Conservation (phyloP, 371 early-diverging fungal species). For the Mortierella sp. region DNA sequence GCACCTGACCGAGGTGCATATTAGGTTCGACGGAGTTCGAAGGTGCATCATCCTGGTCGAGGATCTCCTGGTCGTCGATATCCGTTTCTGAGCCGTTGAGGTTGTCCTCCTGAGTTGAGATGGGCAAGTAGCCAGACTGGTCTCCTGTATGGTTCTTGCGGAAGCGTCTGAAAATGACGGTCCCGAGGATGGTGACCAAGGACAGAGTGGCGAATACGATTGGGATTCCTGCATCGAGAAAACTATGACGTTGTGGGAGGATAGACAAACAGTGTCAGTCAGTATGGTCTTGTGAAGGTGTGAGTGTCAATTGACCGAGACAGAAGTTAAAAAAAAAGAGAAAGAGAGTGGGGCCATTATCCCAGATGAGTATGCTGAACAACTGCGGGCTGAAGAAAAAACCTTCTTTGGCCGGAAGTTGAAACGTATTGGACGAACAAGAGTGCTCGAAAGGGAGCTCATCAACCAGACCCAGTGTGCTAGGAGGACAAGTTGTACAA, state of each 20-base stretch:
- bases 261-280: background rate
- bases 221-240: conserved; percentile 49
- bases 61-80: conserved; percentile 39
- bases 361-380: background rate
- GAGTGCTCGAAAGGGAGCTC: background rate
- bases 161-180: conserved; percentile 26
- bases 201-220: conserved; percentile 31
- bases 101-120: conserved; percentile 33
- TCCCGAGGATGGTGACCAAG: conserved; percentile 25
- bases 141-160: conserved; percentile 41
- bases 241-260: conserved; percentile 22
- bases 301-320: background rate
- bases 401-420: background rate
- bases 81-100: conserved; percentile 30
- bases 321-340: background rate
- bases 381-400: background rate
- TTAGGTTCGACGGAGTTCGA: conserved; percentile 14
- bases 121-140: conserved; percentile 45
- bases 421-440: background rate
- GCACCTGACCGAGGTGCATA: conserved; percentile 45
- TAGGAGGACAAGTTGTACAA: background rate
- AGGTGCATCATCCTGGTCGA: conserved; percentile 21
- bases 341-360: background rate
- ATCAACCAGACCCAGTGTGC: background rate
- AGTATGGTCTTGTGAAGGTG: background rate